Evolutionary conservation across 768 basidiomycete species (phyloP).

Genomic region (Boletus vermiculosoides): DNA sequence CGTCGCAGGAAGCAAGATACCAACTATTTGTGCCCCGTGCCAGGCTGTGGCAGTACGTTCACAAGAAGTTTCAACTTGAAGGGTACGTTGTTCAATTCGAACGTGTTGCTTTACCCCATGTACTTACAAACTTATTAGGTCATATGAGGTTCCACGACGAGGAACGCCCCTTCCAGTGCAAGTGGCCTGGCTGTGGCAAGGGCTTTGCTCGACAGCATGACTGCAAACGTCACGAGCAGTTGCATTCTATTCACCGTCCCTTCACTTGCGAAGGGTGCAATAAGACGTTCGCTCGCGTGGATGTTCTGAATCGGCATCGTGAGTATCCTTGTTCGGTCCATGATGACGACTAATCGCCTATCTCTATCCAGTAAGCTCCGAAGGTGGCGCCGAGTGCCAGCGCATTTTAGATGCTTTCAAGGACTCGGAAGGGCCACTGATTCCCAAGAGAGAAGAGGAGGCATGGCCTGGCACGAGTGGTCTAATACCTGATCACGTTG

Average conservation of each 20-base stretch:
- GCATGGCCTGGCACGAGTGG: constrained; percentile 31
- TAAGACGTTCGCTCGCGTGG: constrained; percentile 91
- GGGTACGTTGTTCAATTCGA: constrained; percentile 43
- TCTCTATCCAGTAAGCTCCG: constrained; percentile 58
- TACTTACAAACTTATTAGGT: constrained; percentile 41
- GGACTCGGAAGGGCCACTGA: constrained; percentile 16
- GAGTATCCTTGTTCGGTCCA: constrained; percentile 36
- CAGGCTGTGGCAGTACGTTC: constrained; percentile 82
- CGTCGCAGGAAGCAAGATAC: constrained; percentile 85
- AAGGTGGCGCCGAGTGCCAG: constrained; percentile 76
- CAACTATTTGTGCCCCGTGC: constrained; percentile 77
- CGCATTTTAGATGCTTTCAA: constrained; percentile 35
- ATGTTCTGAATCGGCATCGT: constrained; percentile 92
- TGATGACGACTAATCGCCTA: background rate
- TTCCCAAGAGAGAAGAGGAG: constrained; percentile 34
- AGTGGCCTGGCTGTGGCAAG: constrained; percentile 91
- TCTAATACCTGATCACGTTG: constrained; percentile 19
- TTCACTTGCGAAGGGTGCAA: constrained; percentile 91
- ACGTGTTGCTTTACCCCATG: constrained; percentile 10
- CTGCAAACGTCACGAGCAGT: constrained; percentile 92
- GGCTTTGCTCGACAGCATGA: constrained; percentile 93
- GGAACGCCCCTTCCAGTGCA: constrained; percentile 91
- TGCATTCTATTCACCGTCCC: constrained; percentile 90
- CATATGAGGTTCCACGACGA: constrained; percentile 92
- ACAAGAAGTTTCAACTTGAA: constrained; percentile 92